Evolutionary conservation across 345 rosid species (phyloP), one percentile per base, ranked within the genome.

Genomic region (Carallia brachiata): DNA sequence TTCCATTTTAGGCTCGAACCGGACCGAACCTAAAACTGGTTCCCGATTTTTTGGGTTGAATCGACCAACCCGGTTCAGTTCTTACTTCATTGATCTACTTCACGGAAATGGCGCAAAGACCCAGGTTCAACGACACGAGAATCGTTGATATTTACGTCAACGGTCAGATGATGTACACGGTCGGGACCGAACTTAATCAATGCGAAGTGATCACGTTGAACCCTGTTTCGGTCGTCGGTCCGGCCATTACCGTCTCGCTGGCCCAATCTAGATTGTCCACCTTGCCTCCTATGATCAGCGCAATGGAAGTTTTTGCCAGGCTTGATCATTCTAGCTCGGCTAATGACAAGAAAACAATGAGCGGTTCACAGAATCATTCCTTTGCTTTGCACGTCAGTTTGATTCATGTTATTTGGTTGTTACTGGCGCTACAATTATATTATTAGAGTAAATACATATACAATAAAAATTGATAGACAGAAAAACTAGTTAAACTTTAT

Each of bases 71-170:
- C 23, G 23, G 23, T 23, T 23, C 23, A 23, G 23, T 23, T 23
- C 23, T 23, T 23, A 23, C 23, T 23, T 23, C 23, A 23, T 23
- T 23, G 23, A 23, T 23, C 23, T 23, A 23, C 23, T 23, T 23
- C 23, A 23, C 23, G 23, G 23, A 23, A 71, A 15, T 5, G 52
- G 16, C 36, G n/a, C 1, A 40, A 0, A 37, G 61, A 19, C 62
- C 73, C 16, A 4, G 16, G 4, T 37, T 57, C 1, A 64, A 64
- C 36, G 70, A 70, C n/a, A 40, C 75, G 3, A 67, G 71, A 44
- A 59, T 71, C 54, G 16, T 75, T 0, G 76, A 63, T n/a, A 60
- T 75, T 18, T 27, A 63, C 62, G 19, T 75, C 15, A 9, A 71
- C 76, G 70, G 73, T 47, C 27, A 44, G 55, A 40, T 53, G 36